Evolutionary conservation across 257 asterid species (phyloP).

Genomic region (Gentiana straminea): DNA sequence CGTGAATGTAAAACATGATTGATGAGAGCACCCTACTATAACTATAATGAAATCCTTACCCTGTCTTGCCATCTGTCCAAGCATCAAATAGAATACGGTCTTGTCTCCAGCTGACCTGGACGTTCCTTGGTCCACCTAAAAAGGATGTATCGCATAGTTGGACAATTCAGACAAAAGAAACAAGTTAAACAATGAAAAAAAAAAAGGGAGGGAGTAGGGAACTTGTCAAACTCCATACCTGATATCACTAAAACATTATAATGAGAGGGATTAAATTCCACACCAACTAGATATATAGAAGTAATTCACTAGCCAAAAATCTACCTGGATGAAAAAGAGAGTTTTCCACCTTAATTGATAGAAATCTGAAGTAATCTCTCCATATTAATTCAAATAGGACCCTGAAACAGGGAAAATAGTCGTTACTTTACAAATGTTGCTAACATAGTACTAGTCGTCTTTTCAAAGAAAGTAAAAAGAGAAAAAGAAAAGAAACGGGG

Average conservation of each 20-base stretch:
- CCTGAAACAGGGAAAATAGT: conserved; percentile 31
- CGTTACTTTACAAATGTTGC: too few species aligned
- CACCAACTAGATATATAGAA: background rate
- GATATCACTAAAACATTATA: background rate
- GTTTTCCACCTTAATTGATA: conserved; percentile 73
- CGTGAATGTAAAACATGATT: background rate
- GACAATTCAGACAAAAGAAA: background rate
- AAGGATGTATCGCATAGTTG: background rate
- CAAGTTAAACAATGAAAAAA: background rate
- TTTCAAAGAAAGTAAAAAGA: background rate
- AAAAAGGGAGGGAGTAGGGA: background rate
- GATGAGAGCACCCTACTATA: background rate
- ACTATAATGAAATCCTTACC: conserved; percentile 27
- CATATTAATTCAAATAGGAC: conserved; percentile 89
- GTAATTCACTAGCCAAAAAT: background rate
- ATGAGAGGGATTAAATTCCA: background rate
- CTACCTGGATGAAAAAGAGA: conserved; percentile 75
- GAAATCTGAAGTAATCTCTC: conserved; percentile 95
- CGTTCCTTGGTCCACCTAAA: conserved; percentile 73
- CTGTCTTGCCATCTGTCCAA: conserved; percentile 78
- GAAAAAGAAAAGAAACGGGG: background rate
- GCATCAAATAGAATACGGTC: conserved; percentile 61
- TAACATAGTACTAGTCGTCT: too few species aligned
- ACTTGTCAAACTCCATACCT: background rate
- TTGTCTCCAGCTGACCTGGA: conserved; percentile 59